Conservation (phyloP, 345 rosid genomes). For the Nephelium lappaceum region DNA sequence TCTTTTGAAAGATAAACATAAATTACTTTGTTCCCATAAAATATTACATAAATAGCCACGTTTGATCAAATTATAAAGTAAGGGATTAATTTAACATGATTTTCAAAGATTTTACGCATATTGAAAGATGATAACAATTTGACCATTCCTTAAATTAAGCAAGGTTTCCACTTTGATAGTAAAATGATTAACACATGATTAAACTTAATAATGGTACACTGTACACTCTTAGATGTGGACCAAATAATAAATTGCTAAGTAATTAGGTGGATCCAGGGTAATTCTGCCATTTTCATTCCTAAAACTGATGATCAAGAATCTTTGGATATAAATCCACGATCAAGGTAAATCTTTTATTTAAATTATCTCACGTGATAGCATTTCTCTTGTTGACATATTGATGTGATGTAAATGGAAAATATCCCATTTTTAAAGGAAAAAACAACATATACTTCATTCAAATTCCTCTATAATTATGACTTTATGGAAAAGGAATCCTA, state of each 20-base stretch:
- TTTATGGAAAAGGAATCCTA: too few species aligned
- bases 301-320: neutral
- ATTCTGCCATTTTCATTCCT: neutral
- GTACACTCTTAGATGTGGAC: neutral
- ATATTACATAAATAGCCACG: neutral
- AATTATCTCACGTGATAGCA: too few species aligned
- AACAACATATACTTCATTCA: too few species aligned
- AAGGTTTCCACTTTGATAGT: too few species aligned
- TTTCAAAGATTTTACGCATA: neutral
- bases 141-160: too few species aligned
- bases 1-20: too few species aligned
- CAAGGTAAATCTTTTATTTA: neutral
- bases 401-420: too few species aligned
- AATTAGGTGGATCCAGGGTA: neutral
- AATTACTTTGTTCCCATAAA: too few species aligned
- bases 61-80: too few species aligned
- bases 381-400: too few species aligned
- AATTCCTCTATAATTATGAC: too few species aligned
- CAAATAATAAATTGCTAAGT: neutral
- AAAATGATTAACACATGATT: neutral
- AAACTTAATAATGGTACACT: neutral
- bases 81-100: neutral
- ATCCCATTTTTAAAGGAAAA: too few species aligned
- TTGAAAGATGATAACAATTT: neutral
- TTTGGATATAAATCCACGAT: neutral